Conservation (phyloP, 139 green algal species). For the Chlamydomonas sp. region DNA sequence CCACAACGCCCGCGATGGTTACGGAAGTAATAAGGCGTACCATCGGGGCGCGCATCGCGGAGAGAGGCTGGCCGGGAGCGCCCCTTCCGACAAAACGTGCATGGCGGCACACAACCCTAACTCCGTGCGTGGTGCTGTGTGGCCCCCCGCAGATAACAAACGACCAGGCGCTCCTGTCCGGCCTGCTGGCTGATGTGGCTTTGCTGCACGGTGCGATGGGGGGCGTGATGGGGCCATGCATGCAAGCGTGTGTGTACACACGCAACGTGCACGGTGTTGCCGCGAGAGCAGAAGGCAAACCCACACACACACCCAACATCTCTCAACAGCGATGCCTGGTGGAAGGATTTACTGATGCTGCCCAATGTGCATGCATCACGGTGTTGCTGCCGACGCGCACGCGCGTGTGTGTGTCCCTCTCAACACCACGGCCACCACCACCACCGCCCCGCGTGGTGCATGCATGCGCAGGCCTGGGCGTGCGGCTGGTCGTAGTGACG, state of each 20-base stretch:
- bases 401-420: no score
- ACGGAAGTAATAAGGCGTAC: no score
- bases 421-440: slow-evolving; percentile 5
- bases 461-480: slow-evolving; percentile 75
- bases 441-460: background rate
- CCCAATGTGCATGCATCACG: background rate
- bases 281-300: background rate
- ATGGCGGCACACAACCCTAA: background rate
- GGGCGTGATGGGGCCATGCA: background rate
- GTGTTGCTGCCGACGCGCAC: background rate
- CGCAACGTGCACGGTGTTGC: background rate
- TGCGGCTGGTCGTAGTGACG: slow-evolving; percentile 79
- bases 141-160: slow-evolving; percentile 41
- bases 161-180: slow-evolving; percentile 38
- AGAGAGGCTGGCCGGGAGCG: background rate
- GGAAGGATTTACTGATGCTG: background rate
- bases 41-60: no score
- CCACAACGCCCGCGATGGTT: background rate
- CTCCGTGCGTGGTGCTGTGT: background rate
- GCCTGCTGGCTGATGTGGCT: slow-evolving; percentile 73
- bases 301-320: background rate
- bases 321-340: background rate
- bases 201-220: slow-evolving; percentile 68
- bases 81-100: background rate
- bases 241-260: background rate